A percentile compares a stretch with the other conserved stretches of the same genome.
These are phyloP conservation scores for Pythium scleroteichum DNA, from an alignment of 352 stramenopile species.

Conservation along the genomic window DNA sequence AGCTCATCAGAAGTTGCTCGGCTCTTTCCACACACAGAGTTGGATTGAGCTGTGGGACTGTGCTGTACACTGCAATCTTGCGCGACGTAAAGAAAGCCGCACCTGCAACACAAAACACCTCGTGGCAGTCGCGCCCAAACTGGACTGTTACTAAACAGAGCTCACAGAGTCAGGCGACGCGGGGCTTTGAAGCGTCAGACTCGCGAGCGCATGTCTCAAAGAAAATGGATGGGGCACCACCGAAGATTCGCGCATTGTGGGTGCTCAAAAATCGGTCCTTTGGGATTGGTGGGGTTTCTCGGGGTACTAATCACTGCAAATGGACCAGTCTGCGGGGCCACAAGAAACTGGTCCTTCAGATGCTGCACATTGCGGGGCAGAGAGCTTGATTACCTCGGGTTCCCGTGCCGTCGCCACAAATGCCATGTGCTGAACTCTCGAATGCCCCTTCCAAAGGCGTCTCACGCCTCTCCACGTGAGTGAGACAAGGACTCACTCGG, in stretches of 20 bases:
- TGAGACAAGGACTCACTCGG: background rate
- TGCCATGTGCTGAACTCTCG: background rate
- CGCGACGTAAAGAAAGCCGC: background rate
- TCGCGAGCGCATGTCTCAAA: constrained; percentile 3
- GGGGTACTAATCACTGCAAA: background rate
- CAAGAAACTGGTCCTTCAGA: constrained; percentile 1
- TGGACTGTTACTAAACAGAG: no score
- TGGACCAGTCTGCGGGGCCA: background rate
- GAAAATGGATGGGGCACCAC: background rate
- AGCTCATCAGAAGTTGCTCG: background rate
- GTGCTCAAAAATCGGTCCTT: background rate
- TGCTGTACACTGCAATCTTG: no score
- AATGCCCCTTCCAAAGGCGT: background rate
- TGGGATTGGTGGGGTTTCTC: background rate
- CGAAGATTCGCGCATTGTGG: background rate
- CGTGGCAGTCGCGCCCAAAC: background rate
- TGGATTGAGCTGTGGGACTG: no score
- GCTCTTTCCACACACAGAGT: no score
- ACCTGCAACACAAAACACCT: background rate
- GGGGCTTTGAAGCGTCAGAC: background rate
- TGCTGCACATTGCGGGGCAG: no score
- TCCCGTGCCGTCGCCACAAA: no score
- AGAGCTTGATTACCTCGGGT: no score
- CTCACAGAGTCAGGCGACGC: no score
- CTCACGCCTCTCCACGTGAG: background rate